phyloP scores from a whole-genome alignment of 768 basidiomycete genomes.

The Leccinum longicurvipes region DNA sequence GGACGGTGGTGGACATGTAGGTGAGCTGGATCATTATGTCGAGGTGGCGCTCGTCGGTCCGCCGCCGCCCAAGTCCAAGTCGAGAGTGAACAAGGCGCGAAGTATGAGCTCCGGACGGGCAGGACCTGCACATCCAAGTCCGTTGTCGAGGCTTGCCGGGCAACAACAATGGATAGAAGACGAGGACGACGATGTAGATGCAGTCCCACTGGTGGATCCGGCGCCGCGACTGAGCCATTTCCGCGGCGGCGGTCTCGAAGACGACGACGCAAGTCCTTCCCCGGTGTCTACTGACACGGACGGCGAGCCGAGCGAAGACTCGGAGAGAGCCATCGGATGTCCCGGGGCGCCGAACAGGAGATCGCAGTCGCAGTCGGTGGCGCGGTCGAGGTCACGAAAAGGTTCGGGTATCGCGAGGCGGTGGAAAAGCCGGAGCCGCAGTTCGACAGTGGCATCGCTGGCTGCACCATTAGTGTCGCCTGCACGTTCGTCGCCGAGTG shows the following conservation, averaged over 20 bases:
- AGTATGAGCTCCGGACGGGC: constrained; percentile 26
- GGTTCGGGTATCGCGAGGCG: constrained; percentile 20
- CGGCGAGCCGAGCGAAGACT: constrained; percentile 39
- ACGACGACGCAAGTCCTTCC: constrained; percentile 52
- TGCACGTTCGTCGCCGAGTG: constrained; percentile 12
- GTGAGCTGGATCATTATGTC: constrained; percentile 32
- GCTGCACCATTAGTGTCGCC: constrained; percentile 37
- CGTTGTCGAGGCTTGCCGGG: constrained; percentile 56
- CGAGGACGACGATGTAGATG: constrained; percentile 33
- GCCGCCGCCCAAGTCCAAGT: constrained; percentile 1
- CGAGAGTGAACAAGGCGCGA: constrained; percentile 36
- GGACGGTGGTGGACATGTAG: constrained; percentile 18
- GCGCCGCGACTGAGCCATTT: constrained; percentile 1
- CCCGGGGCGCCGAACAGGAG: constrained; percentile 1
- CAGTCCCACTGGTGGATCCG: background rate
- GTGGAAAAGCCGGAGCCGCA: constrained; percentile 49
- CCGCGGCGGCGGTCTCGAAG: constrained; percentile 35
- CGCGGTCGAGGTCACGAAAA: constrained; percentile 31
- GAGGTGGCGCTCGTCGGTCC: constrained; percentile 23
- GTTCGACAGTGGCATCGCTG: constrained; percentile 64
- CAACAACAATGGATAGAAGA: constrained; percentile 54
- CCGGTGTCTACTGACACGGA: constrained; percentile 64
- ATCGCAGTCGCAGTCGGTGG: constrained; percentile 29
- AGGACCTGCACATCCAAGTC: constrained; percentile 53
- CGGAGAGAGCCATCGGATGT: constrained; percentile 6